Evolutionary conservation across 495 filamentous ascomycete genomes (phyloP), one percentile per base, ranked within the genome.

Genomic region (Penicillium maclennaniae): DNA sequence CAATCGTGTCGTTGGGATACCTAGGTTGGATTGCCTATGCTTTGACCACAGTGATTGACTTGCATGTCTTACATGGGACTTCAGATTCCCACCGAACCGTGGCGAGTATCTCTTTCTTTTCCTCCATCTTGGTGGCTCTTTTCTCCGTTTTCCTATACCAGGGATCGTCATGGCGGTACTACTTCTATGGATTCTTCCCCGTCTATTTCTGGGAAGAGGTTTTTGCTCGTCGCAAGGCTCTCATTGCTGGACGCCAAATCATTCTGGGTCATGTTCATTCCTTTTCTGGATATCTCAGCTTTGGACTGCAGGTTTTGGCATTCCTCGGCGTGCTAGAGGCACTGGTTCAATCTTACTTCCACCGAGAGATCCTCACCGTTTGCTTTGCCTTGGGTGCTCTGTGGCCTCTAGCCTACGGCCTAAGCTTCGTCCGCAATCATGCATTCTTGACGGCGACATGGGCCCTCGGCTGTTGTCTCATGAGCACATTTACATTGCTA

Each of bases 181-280:
- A 97, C 59, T 85, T 85, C 21, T 99, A 97, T 64, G 91, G 83
- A 6, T 77, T 92, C 57, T 99, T 97, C 67, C 92, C 95, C 0
- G 83, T 93, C 2, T 82, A 85, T 42, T 97, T 99, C 76, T 99
- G 95, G 93, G 92, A 97, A 65, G 95, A 96, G 60, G 91, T 97
- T 0, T 90, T 87, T 65, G 89, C 88, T 4, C 82, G 90, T 8
- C 77, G 91, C 42, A 78, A 80, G 45, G 84, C 89, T 47, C 61
- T 97, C 40, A 55, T 68, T 42, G 78, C 85, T 54, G 93, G 91
- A 8, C 79, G 80, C 39, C 78, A 79, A 54, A 79, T 81, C 44
- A 66, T 97, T 15, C 80, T 96, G 45, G 79, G 80, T 6, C 79
- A 91, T 58, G 72, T 92, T 28, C 70, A 74, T 42, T 82, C 84